phyloP scores from a whole-genome alignment of 257 asterid genomes.

The Fraxinus quadrangulata region DNA sequence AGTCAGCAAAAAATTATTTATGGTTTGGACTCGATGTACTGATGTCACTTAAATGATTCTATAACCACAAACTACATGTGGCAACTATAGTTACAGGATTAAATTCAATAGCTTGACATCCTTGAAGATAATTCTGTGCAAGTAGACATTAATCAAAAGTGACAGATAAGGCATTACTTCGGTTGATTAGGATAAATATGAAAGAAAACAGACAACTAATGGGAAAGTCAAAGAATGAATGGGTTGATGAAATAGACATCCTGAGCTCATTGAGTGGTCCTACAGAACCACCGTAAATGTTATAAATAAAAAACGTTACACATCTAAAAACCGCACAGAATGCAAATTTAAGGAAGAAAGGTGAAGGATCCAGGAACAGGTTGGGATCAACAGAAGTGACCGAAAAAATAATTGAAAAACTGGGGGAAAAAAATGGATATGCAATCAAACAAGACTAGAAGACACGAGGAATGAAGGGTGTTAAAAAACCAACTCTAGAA shows the following conservation, averaged over 20 bases:
- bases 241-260: not conserved
- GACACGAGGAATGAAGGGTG: constrained; percentile 4
- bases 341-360: not conserved
- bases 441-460: constrained; percentile 13
- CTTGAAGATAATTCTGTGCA: not conserved
- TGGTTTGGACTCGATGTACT: not conserved
- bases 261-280: not conserved
- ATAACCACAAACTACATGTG: too few species aligned
- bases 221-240: not conserved
- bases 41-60: not conserved
- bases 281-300: not conserved
- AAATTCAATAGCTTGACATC: not conserved
- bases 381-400: constrained; percentile 2
- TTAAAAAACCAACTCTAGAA: constrained; percentile 14
- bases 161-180: not conserved
- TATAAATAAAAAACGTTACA: not conserved
- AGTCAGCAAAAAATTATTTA: not conserved
- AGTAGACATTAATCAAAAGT: not conserved
- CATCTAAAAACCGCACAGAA: not conserved
- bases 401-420: not conserved
- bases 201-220: not conserved
- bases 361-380: constrained; percentile 11
- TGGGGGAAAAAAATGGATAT: constrained; percentile 2
- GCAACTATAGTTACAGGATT: not conserved
- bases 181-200: not conserved